These are phyloP conservation scores for Mrakia hoshinonis DNA, from an alignment of 768 basidiomycete species.

Conservation along the genomic window DNA sequence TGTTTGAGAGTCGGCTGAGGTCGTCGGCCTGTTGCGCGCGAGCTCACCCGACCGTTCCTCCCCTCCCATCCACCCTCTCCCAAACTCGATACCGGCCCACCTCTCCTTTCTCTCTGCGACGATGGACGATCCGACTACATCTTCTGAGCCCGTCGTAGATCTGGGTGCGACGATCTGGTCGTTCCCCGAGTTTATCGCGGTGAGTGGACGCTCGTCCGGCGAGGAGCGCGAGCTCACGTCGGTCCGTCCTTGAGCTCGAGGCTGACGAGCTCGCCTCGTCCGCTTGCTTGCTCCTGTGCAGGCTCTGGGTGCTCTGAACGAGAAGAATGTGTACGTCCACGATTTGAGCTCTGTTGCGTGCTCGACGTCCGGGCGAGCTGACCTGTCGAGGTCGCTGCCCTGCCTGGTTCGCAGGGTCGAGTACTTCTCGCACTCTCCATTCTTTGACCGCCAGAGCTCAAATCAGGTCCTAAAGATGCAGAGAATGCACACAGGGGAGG, in stretches of 20 bases:
- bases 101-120: not conserved
- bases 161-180: conserved; percentile 6
- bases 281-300: not conserved
- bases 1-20: too few relatives aligned
- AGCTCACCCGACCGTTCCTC: too few relatives aligned
- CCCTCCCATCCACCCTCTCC: too few relatives aligned
- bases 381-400: too few relatives aligned
- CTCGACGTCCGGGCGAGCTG: too few relatives aligned
- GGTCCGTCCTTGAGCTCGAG: not conserved
- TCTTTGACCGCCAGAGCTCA: conserved; percentile 88
- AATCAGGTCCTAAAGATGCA: conserved; percentile 91
- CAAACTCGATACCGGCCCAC: not conserved
- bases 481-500: conserved; percentile 71
- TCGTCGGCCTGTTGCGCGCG: too few relatives aligned
- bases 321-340: conserved; percentile 24
- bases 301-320: conserved; percentile 23
- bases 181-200: conserved; percentile 18
- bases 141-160: not conserved
- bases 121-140: not conserved
- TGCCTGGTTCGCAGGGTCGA: conserved; percentile 57
- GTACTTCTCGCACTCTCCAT: conserved; percentile 83
- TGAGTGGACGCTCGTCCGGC: not conserved
- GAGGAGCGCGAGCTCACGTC: too few relatives aligned
- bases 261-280: not conserved
- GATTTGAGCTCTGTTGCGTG: not conserved